Evolutionary conservation across 148 eudicot genomes (phyloP).

Genomic region (Amaranthus cruentus): DNA sequence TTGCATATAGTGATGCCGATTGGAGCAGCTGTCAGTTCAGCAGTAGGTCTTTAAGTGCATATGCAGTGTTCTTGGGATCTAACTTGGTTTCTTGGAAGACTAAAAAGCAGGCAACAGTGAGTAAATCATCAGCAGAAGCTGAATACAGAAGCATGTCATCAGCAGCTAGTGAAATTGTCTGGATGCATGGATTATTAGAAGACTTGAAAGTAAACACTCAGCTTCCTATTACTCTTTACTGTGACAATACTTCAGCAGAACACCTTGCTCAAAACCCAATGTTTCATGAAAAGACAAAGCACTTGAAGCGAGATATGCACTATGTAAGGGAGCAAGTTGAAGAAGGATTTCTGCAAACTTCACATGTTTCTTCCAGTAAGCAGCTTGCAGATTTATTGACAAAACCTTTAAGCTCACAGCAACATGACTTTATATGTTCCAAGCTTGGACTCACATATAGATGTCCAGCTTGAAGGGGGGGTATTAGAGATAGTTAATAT

Average conservation of each 20-base stretch:
- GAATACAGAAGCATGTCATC: not conserved
- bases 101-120: not conserved
- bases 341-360: not conserved
- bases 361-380: not conserved
- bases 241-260: not conserved
- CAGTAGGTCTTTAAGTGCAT: too few relatives aligned
- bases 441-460: not conserved
- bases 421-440: not conserved
- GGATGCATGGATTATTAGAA: not conserved
- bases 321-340: not conserved
- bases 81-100: conserved; percentile 1
- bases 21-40: too few relatives aligned
- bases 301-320: conserved; percentile 4
- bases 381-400: not conserved
- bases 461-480: not conserved
- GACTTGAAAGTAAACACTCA: not conserved
- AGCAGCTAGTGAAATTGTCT: not conserved
- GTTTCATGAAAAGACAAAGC: not conserved
- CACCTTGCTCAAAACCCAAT: not conserved
- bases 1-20: too few relatives aligned
- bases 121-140: not conserved
- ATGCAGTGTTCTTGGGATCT: not conserved
- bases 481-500: not conserved
- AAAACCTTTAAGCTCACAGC: not conserved
- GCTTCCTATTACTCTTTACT: not conserved